These are phyloP conservation scores for Globisporangium iwayamae DNA, from an alignment of 352 stramenopile species.

Conservation along the genomic window DNA sequence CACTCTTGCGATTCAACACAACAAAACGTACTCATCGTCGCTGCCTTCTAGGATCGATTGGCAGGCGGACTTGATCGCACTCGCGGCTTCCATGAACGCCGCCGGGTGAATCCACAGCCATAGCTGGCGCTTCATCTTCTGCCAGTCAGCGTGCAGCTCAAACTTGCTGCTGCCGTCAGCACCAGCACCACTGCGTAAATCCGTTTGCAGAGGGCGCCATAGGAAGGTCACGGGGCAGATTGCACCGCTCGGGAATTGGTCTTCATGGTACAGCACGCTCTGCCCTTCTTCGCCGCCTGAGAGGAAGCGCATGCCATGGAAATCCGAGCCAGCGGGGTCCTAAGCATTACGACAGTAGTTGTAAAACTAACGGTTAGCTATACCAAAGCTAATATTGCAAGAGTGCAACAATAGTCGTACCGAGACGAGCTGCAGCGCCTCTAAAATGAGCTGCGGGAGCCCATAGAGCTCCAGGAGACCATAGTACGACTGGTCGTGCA, in stretches of 20 bases:
- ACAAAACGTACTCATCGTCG: conserved; percentile 24
- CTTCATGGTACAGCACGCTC: conserved; percentile 50
- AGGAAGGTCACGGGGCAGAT: conserved; percentile 74
- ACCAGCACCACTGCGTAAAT: conserved; percentile 16
- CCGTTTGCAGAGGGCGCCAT: conserved; percentile 51
- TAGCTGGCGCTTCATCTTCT: conserved; percentile 53
- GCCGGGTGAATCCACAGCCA: conserved; percentile 81
- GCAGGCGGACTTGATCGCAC: conserved; percentile 51
- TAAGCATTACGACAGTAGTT: background rate
- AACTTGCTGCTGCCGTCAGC: conserved; percentile 18
- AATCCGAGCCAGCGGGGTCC: conserved; percentile 59
- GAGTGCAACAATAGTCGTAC: conserved; percentile 3
- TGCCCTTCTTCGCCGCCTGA: conserved; percentile 45
- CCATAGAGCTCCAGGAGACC: conserved; percentile 68
- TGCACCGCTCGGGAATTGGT: conserved; percentile 51
- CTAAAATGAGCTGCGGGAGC: conserved; percentile 48
- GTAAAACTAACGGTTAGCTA: background rate
- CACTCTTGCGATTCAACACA: background rate
- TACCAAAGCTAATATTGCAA: too few relatives aligned
- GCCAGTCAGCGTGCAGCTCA: conserved; percentile 35
- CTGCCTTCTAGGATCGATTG: conserved; percentile 41
- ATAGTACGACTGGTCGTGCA: conserved; percentile 68
- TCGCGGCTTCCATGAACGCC: conserved; percentile 69
- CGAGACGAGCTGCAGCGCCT: conserved; percentile 58
- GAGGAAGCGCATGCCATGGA: conserved; percentile 55